Conservation (phyloP, 2,329 filamentous ascomycete species). For the Colletotrichum salicis region DNA sequence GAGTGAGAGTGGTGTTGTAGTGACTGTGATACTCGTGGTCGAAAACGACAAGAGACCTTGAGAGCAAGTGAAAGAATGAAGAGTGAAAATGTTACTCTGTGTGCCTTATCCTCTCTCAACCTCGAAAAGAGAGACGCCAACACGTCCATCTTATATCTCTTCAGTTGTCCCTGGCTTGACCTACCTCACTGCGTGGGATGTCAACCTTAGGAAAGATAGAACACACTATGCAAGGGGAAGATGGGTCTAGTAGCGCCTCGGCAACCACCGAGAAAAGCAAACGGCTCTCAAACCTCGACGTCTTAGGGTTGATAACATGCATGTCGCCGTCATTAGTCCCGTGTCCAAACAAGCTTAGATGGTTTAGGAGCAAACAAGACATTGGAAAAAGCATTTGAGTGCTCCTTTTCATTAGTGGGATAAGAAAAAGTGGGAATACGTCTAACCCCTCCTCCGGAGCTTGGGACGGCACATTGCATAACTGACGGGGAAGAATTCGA, state of each 20-base stretch:
- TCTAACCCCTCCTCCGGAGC: neutral
- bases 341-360: neutral
- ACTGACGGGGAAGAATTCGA: neutral
- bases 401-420: neutral
- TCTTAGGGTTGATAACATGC: conserved; percentile 10
- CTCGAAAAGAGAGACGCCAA: neutral
- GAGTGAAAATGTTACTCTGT: neutral
- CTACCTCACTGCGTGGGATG: neutral
- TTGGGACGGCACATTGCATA: neutral
- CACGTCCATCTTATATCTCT: neutral
- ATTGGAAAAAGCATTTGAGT: conserved; percentile 14
- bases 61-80: neutral
- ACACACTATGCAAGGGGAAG: conserved; percentile 18
- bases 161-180: neutral
- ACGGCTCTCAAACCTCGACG: conserved; percentile 8
- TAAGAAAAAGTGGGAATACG: neutral
- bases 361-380: neutral
- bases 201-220: neutral
- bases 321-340: conserved; percentile 12
- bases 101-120: neutral
- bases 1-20: neutral
- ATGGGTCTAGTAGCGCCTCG: conserved; percentile 12
- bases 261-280: conserved; percentile 28
- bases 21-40: neutral
- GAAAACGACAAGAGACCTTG: neutral